Evolutionary conservation across 176 grass and related monocot species (phyloP).

Genomic region (Musa itinerans): DNA sequence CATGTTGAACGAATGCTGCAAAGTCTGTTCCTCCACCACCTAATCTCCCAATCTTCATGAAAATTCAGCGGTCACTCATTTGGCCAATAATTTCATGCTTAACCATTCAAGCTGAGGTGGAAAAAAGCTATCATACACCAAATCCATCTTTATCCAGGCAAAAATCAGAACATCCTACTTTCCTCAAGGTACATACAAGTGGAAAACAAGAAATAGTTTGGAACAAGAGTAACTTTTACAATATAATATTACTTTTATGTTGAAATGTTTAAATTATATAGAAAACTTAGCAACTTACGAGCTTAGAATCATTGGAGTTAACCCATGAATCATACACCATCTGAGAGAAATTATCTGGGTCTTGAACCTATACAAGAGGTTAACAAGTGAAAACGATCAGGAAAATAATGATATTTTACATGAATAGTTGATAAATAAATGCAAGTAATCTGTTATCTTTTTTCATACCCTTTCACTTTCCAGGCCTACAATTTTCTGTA

Average conservation of each 20-base stretch:
- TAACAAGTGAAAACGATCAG: background rate
- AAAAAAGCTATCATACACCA: background rate
- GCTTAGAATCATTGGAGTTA: slow-evolving; percentile 26
- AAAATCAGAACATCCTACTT: background rate
- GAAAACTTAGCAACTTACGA: slow-evolving; percentile 35
- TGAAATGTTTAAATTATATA: background rate
- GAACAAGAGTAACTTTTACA: background rate
- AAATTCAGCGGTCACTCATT: slow-evolving; percentile 8
- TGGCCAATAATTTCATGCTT: background rate
- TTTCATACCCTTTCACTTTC: background rate
- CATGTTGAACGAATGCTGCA: slow-evolving; percentile 67
- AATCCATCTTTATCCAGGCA: background rate
- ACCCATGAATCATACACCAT: slow-evolving; percentile 63
- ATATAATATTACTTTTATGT: background rate
- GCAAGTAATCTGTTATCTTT: background rate
- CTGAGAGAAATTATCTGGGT: slow-evolving; percentile 80
- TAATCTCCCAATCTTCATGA: slow-evolving; percentile 58
- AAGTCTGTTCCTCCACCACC: slow-evolving; percentile 63
- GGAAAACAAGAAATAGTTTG: too few relatives aligned
- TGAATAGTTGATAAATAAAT: background rate
- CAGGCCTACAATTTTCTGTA: background rate
- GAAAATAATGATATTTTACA: slow-evolving; percentile 3
- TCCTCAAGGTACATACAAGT: background rate
- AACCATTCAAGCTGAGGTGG: background rate
- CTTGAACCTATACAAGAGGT: slow-evolving; percentile 61